Conservation (phyloP, 345 rosid genomes). For the Viola odorata region DNA sequence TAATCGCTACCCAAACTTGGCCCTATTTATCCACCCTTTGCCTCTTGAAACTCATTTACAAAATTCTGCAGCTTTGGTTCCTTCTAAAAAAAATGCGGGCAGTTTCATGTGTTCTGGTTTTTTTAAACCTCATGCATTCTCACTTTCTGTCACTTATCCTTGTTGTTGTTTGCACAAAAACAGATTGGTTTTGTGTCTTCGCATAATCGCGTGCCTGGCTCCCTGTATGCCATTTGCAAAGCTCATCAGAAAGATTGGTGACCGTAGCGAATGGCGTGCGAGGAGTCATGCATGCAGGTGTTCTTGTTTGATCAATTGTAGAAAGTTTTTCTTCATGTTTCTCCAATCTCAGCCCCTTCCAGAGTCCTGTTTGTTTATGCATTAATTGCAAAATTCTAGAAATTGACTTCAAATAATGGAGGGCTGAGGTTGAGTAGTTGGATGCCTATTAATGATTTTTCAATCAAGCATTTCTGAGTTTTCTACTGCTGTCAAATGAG, state of each 20-base stretch:
- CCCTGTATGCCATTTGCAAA: constrained; percentile 53
- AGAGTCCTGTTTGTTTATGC: too few species aligned
- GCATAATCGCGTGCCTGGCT: constrained; percentile 42
- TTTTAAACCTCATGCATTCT: too few species aligned
- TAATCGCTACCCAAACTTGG: not conserved
- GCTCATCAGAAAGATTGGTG: constrained; percentile 30
- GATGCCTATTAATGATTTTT: too few species aligned
- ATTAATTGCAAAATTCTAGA: too few species aligned
- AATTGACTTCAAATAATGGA: too few species aligned
- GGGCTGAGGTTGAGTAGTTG: too few species aligned
- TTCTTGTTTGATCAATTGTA: not conserved
- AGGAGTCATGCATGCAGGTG: constrained; percentile 45
- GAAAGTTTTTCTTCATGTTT: too few species aligned
- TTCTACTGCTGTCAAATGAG: too few species aligned
- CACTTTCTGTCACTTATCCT: too few species aligned
- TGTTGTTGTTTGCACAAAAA: not conserved
- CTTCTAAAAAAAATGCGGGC: constrained; percentile 6
- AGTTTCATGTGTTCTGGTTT: not conserved
- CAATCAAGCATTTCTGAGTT: too few species aligned
- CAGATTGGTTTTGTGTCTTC: not conserved
- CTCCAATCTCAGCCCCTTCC: too few species aligned
- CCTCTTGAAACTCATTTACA: constrained; percentile 5
- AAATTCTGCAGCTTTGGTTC: constrained; percentile 3
- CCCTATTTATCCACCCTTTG: not conserved
- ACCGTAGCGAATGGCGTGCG: constrained; percentile 44